These are phyloP conservation scores for Aspergillus pseudoterreus DNA, from an alignment of 2,329 filamentous ascomycete species.

Conservation along the genomic window DNA sequence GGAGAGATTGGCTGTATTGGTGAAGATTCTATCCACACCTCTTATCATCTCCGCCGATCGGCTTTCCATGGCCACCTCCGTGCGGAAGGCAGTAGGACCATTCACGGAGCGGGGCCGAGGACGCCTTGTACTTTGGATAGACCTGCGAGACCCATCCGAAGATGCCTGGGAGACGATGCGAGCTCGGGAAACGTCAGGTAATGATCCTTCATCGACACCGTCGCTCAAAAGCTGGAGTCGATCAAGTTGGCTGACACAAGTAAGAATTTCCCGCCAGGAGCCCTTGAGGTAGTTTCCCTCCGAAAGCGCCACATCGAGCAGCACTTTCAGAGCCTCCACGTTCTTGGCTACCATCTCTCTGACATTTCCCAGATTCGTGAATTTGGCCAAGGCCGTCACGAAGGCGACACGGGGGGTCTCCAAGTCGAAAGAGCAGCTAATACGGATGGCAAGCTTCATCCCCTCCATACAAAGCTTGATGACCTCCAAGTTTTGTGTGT, in stretches of 20 bases:
- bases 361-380: conserved; percentile 92
- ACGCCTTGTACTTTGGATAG: conserved; percentile 55
- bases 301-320: conserved; percentile 86
- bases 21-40: conserved; percentile 92
- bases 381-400: conserved; percentile 85
- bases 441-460: conserved; percentile 87
- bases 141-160: conserved; percentile 59
- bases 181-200: conserved; percentile 87
- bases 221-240: conserved; percentile 91
- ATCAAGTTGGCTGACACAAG: conserved; percentile 93
- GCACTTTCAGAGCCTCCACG: conserved; percentile 84
- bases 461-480: conserved; percentile 92
- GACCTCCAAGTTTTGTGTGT: conserved; percentile 86
- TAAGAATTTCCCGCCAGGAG: conserved; percentile 93
- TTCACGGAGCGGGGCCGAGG: conserved; percentile 46
- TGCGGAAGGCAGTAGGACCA: conserved; percentile 56
- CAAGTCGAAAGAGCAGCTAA: conserved; percentile 89
- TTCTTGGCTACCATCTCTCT: conserved; percentile 96
- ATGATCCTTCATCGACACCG: conserved; percentile 85
- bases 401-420: conserved; percentile 94
- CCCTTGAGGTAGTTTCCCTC: conserved; percentile 85
- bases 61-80: conserved; percentile 85
- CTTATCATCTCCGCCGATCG: conserved; percentile 90
- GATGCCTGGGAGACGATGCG: conserved; percentile 62
- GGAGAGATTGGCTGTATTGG: conserved; percentile 87